Evolutionary conservation across 202 grass and related monocot genomes (phyloP).

Genomic region (Dendrocalamus latiflorus): DNA sequence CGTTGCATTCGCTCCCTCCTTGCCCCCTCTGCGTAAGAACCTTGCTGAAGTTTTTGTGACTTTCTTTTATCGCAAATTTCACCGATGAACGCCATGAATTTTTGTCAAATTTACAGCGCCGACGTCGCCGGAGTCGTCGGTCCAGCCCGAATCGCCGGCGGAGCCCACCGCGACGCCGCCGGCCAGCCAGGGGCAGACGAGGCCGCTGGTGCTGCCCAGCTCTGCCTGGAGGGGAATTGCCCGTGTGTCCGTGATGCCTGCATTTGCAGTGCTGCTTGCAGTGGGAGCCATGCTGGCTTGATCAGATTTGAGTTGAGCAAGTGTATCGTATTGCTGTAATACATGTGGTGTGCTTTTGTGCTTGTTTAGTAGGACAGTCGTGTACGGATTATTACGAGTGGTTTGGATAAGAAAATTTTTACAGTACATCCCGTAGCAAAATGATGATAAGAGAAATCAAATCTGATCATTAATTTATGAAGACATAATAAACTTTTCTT

Average conservation of each 20-base stretch:
- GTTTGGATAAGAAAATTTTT: too few species aligned
- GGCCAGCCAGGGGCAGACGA: constrained; percentile 42
- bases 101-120: constrained; percentile 6
- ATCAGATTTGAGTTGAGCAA: background rate
- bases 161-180: constrained; percentile 25
- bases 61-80: too few species aligned
- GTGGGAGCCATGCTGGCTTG: constrained; percentile 26
- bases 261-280: background rate
- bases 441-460: too few species aligned
- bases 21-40: constrained; percentile 59
- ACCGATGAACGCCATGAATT: background rate
- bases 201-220: constrained; percentile 47
- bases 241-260: background rate
- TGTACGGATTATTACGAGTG: background rate
- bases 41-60: background rate
- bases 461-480: too few species aligned
- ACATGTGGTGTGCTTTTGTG: background rate
- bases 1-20: constrained; percentile 30
- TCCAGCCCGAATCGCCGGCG: background rate
- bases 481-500: too few species aligned
- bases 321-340: background rate
- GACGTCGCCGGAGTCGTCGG: background rate
- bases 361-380: background rate
- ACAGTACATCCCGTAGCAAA: too few species aligned
- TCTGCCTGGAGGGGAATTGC: constrained; percentile 22